Conservation (phyloP, 306 rosid genomes). For the Mucuna pruriens region DNA sequence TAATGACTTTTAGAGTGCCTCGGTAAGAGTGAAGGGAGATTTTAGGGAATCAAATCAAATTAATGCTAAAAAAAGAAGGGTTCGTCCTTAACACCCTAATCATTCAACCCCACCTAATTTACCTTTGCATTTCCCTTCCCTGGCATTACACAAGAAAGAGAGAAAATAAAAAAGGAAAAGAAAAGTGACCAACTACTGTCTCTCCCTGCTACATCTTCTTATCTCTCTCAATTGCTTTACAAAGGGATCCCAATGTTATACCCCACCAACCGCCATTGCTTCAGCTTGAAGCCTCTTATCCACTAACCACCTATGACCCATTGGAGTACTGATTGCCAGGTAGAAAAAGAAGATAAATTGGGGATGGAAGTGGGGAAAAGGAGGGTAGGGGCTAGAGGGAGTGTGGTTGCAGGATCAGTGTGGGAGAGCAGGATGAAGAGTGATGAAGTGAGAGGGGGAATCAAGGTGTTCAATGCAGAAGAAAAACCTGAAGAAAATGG, state of each 20-base stretch:
- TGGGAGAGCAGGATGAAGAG: slow-evolving; percentile 91
- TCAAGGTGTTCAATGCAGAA: slow-evolving; percentile 74
- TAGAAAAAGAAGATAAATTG: not conserved
- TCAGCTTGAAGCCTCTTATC: slow-evolving; percentile 59
- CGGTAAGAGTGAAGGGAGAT: slow-evolving; percentile 32
- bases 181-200: slow-evolving; percentile 17
- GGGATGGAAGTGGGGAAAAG: slow-evolving; percentile 65
- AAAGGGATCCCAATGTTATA: slow-evolving; percentile 61
- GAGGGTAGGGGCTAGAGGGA: slow-evolving; percentile 37
- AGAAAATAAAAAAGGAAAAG: not conserved
- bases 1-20: slow-evolving; percentile 31
- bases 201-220: slow-evolving; percentile 21
- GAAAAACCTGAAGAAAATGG: slow-evolving; percentile 44
- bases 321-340: slow-evolving; percentile 38
- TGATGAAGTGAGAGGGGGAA: slow-evolving; percentile 79
- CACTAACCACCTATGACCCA: slow-evolving; percentile 49
- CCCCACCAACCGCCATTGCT: slow-evolving; percentile 78
- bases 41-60: slow-evolving; percentile 31
- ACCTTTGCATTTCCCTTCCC: slow-evolving; percentile 26
- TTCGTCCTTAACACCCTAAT: slow-evolving; percentile 54
- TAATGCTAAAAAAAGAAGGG: slow-evolving; percentile 35
- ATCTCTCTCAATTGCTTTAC: slow-evolving; percentile 40
- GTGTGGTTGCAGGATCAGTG: slow-evolving; percentile 75
- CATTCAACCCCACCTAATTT: slow-evolving; percentile 60
- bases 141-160: not conserved